Evolutionary conservation across 805 yeast species (phyloP).

Genomic region (Wickerhamiella musiphila): DNA sequence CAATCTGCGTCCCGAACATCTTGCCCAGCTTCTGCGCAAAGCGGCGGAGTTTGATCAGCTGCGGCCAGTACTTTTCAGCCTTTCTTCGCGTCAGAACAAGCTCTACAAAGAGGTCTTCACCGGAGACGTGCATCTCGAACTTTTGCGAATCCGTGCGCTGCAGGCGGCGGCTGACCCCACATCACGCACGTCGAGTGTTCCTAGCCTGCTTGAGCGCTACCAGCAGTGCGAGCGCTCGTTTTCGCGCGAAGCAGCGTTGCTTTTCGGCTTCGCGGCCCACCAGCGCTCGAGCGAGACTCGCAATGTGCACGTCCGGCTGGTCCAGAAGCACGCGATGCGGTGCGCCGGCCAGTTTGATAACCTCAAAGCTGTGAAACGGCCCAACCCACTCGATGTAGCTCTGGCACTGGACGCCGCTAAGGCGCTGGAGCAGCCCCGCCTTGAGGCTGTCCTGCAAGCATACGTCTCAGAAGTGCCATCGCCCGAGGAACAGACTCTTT

Average conservation of each 20-base stretch:
- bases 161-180: conserved; percentile 11
- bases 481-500: too few species aligned
- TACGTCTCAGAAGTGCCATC: too few species aligned
- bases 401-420: not conserved
- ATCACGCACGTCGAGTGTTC: conserved; percentile 5
- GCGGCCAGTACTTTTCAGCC: conserved; percentile 4
- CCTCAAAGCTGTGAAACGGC: conserved; percentile 1
- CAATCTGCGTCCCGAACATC: conserved; percentile 11
- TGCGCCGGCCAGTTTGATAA: conserved; percentile 8
- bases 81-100: conserved; percentile 2
- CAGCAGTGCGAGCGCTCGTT: conserved; percentile 4
- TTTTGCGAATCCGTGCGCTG: conserved; percentile 12
- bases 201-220: conserved; percentile 6
- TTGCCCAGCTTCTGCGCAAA: conserved; percentile 11
- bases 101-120: conserved; percentile 2
- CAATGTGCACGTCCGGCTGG: too few species aligned
- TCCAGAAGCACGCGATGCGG: too few species aligned
- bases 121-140: conserved; percentile 9
- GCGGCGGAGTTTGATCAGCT: conserved; percentile 15
- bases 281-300: too few species aligned
- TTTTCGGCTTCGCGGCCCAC: conserved; percentile 7
- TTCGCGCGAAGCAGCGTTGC: conserved; percentile 9
- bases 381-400: conserved; percentile 1
- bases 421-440: too few species aligned
- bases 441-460: too few species aligned